phyloP scores from a whole-genome alignment of 73 alveolate genomes.

The Symbiodinium pilosum region DNA sequence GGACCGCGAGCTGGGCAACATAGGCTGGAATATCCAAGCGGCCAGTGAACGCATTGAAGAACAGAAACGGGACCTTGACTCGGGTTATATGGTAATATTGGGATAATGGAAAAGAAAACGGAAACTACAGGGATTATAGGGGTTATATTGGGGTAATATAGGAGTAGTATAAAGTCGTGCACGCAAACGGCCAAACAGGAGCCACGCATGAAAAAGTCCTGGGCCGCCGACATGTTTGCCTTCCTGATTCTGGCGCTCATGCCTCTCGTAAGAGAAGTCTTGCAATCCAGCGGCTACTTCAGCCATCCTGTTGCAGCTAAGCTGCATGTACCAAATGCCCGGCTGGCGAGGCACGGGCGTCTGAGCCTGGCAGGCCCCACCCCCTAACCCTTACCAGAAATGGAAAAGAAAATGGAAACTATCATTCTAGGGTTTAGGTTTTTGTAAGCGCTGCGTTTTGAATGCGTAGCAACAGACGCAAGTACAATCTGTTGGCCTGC shows the following conservation, averaged over 20 bases:
- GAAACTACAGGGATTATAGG: no score
- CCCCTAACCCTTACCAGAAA: no score
- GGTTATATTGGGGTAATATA: no score
- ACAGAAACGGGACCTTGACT: slow-evolving; percentile 69
- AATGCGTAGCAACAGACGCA: no score
- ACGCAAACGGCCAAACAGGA: no score
- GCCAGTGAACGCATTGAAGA: slow-evolving; percentile 86
- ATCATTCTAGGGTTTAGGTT: no score
- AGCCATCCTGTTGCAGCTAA: not conserved
- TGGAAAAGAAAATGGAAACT: no score
- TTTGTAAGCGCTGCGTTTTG: no score
- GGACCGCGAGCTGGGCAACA: not conserved
- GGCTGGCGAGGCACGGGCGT: slow-evolving; percentile 77
- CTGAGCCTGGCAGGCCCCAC: slow-evolving; percentile 33
- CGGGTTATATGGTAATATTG: no score
- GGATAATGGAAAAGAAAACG: no score
- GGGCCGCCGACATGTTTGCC: slow-evolving; percentile 55
- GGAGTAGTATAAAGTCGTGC: not conserved
- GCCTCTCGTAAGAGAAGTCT: not conserved
- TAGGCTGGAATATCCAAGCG: not conserved
- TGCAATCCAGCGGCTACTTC: not conserved
- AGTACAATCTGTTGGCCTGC: slow-evolving; percentile 16
- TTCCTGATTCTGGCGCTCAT: slow-evolving; percentile 71
- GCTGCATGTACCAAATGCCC: slow-evolving; percentile 82
- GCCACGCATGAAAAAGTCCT: not conserved